These are phyloP conservation scores for Thelonectria blattea DNA, from an alignment of 2,329 filamentous ascomycete genomes.

Conservation along the genomic window DNA sequence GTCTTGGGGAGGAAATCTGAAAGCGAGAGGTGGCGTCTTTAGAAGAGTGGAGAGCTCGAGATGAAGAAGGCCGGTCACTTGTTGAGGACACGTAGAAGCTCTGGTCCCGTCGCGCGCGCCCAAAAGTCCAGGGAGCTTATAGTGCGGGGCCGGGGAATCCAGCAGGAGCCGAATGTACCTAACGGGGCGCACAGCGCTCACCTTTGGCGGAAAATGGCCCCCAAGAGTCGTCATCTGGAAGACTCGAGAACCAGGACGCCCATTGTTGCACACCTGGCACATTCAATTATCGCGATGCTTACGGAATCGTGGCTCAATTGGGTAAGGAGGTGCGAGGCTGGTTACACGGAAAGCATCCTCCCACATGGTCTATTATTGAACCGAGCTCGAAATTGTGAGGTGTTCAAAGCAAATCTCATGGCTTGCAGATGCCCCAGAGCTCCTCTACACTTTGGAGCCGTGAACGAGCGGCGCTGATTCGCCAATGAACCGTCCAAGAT, in stretches of 20 bases:
- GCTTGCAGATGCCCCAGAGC: slow-evolving; percentile 3
- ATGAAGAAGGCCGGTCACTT: slow-evolving; percentile 19
- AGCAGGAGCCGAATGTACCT: slow-evolving; percentile 22
- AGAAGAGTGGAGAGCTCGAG: slow-evolving; percentile 36
- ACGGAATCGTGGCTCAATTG: slow-evolving; percentile 20
- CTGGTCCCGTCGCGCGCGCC: slow-evolving; percentile 23
- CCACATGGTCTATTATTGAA: neutral
- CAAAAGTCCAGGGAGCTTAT: slow-evolving; percentile 38
- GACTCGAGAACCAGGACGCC: slow-evolving; percentile 27
- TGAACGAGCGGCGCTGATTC: slow-evolving; percentile 5
- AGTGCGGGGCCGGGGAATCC: slow-evolving; percentile 28
- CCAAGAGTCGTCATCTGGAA: slow-evolving; percentile 23
- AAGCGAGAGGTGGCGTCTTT: slow-evolving; percentile 37
- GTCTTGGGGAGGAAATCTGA: slow-evolving; percentile 25
- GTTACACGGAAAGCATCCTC: neutral
- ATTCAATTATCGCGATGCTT: slow-evolving; percentile 14
- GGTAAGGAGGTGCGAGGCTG: slow-evolving; percentile 6
- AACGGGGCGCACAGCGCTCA: slow-evolving; percentile 19
- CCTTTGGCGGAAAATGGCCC: slow-evolving; percentile 1
- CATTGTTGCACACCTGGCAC: slow-evolving; percentile 12
- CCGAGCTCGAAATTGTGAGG: neutral
- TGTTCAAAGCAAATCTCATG: neutral
- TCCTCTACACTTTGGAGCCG: neutral
- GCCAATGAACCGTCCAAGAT: neutral
- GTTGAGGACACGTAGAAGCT: slow-evolving; percentile 47